Evolutionary conservation across 148 eudicot genomes (phyloP), one percentile per base, ranked within the genome.

Genomic region (Spergularia bocconei): DNA sequence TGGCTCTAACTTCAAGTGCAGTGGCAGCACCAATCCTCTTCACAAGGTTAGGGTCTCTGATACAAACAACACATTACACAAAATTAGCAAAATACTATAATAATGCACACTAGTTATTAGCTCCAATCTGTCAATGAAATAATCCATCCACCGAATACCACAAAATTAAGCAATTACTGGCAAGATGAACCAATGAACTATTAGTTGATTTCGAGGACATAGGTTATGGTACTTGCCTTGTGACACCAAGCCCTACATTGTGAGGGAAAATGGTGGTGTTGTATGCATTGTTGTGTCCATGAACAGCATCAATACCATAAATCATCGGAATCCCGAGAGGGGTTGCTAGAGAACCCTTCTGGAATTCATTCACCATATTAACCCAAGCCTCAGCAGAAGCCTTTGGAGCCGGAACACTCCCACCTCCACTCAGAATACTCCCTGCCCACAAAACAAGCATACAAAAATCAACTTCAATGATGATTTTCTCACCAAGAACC

Each of bases 1-100:
- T 87, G 21, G 90, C 93, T 77, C 85, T 82, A 67, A 87, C 90
- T 87, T 91, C 96, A 77, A 89, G 85, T 44, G 96, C 96, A 53
- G 96, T 91, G 19, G 96, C 96, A 39, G 86, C 93, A 71, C 96
- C 96, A 25, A 91, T 91, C 85, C 75, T 89, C 82, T 86, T 89
- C 54, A 91, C 73, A 33, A 91, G 87, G 47, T 75, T 79, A 68
- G 93, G 96, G 77, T 91, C 96, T 67, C 96, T 91, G 70, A 15
- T 39, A 36, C 11, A 63, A 53, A 70, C 52, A 44, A 72, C 19
- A 70, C 19, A 60, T 20, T 19, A 75, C 6, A 11, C 55, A 78
- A 16, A 23, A 61, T 44, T 52, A 70, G 21, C 38, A 21, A 70
- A 23, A 52, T 2, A 5, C 13, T 38, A 70, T 21, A 14, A 23